Conservation (phyloP, 163 green algal genomes). For the Chlorella variabilis region DNA sequence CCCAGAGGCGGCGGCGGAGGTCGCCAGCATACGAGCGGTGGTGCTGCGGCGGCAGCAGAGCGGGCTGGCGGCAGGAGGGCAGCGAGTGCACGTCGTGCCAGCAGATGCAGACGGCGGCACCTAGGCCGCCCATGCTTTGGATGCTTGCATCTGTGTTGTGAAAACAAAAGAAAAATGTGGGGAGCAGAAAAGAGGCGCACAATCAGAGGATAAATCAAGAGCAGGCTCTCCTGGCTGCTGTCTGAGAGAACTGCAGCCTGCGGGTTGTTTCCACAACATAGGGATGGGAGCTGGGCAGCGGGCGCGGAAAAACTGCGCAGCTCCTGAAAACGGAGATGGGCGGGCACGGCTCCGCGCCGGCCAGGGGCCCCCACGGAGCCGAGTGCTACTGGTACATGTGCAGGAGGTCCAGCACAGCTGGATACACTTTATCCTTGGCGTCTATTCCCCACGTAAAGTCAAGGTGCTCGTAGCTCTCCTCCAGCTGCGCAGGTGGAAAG, state of each 20-base stretch:
- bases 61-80: neutral
- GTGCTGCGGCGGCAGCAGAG: constrained; percentile 9
- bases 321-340: no score
- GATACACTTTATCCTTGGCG: constrained; percentile 23
- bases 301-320: no score
- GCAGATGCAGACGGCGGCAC: neutral
- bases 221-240: no score
- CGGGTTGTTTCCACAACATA: no score
- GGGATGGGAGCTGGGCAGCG: no score
- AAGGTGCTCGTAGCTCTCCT: constrained; percentile 67
- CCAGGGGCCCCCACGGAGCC: no score
- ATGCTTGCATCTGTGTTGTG: no score
- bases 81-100: neutral
- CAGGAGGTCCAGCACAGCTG: constrained; percentile 33
- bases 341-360: no score
- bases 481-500: constrained; percentile 27
- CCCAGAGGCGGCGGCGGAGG: constrained; percentile 7
- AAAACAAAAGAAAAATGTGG: neutral
- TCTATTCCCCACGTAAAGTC: constrained; percentile 70
- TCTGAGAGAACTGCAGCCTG: no score
- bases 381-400: constrained; percentile 11
- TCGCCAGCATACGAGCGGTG: neutral
- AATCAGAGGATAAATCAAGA: no score
- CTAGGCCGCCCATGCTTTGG: neutral
- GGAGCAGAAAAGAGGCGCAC: no score